phyloP scores from a whole-genome alignment of 2,329 filamentous ascomycete genomes.

The Xylaria digitata region DNA sequence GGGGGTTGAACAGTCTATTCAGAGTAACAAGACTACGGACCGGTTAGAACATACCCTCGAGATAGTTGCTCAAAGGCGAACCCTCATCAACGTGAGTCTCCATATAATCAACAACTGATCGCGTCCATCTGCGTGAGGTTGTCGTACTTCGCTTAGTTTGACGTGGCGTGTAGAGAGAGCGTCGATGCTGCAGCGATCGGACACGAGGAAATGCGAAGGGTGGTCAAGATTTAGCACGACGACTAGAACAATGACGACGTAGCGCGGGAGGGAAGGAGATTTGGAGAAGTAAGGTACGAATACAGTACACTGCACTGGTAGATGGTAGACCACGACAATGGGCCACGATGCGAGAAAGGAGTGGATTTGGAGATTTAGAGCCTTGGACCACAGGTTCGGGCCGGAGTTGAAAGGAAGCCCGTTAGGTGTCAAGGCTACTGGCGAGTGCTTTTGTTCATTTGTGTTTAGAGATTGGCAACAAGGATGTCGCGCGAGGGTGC shows the following conservation, averaged over 20 bases:
- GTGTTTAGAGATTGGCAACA: slow-evolving; percentile 37
- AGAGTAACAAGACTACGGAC: neutral
- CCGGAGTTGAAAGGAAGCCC: slow-evolving; percentile 27
- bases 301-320: slow-evolving; percentile 1
- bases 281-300: slow-evolving; percentile 2
- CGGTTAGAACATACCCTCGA: slow-evolving; percentile 46
- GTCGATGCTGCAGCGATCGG: slow-evolving; percentile 21
- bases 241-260: slow-evolving; percentile 19
- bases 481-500: slow-evolving; percentile 28
- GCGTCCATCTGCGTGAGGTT: slow-evolving; percentile 48
- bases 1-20: neutral
- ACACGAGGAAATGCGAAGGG: slow-evolving; percentile 8
- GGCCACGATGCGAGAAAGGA: slow-evolving; percentile 10
- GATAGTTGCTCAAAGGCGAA: slow-evolving; percentile 52
- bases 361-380: slow-evolving; percentile 17
- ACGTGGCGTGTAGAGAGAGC: slow-evolving; percentile 27
- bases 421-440: slow-evolving; percentile 12
- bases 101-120: slow-evolving; percentile 50
- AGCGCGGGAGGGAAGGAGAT: slow-evolving; percentile 19
- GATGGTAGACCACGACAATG: slow-evolving; percentile 3
- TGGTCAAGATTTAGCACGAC: slow-evolving; percentile 5
- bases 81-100: slow-evolving; percentile 52
- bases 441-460: slow-evolving; percentile 41
- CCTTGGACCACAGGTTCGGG: slow-evolving; percentile 28
- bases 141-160: slow-evolving; percentile 23